A percentile compares a stretch with the other conserved stretches of the same genome.
Evolutionary conservation across 2,329 filamentous ascomycete genomes (phyloP).

Genomic region (Fusarium incarnatum): DNA sequence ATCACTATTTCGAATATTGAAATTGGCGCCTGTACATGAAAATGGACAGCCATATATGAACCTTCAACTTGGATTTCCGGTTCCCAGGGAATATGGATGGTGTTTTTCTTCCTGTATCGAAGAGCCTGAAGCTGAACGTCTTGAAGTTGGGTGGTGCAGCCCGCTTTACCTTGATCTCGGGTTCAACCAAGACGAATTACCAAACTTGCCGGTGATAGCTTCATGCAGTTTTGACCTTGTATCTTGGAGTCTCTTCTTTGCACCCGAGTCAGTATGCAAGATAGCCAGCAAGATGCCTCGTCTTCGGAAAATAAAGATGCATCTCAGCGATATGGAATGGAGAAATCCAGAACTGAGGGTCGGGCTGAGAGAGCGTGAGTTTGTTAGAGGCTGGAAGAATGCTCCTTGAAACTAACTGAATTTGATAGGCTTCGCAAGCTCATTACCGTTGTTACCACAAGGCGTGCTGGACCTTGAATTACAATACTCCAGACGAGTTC

Average conservation of each 20-base stretch:
- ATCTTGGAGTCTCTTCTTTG: constrained; percentile 19
- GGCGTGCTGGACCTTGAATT: constrained; percentile 11
- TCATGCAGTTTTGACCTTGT: constrained; percentile 10
- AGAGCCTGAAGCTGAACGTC: constrained; percentile 6
- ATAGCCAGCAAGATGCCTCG: constrained; percentile 10
- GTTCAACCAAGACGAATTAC: neutral
- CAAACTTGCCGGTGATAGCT: constrained; percentile 5
- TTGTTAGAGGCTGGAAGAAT: fast-evolving
- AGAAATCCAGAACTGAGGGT: neutral
- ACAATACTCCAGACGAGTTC: constrained; percentile 3
- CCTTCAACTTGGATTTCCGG: constrained; percentile 1
- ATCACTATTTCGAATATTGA: constrained; percentile 1
- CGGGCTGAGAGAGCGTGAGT: constrained; percentile 4
- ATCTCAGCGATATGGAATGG: constrained; percentile 15
- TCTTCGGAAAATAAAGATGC: constrained; percentile 5
- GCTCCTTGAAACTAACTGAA: neutral
- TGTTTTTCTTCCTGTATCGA: neutral
- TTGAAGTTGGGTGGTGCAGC: neutral
- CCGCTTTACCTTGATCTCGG: constrained; percentile 7
- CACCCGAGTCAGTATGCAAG: neutral
- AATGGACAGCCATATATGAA: constrained; percentile 14
- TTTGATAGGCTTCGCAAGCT: neutral
- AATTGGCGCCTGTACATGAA: constrained; percentile 6
- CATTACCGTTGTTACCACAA: neutral
- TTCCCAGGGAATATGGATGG: constrained; percentile 14